Base-by-base conservation (phyloP, 495 filamentous ascomycete species). In the Aspergillus baeticus region DNA sequence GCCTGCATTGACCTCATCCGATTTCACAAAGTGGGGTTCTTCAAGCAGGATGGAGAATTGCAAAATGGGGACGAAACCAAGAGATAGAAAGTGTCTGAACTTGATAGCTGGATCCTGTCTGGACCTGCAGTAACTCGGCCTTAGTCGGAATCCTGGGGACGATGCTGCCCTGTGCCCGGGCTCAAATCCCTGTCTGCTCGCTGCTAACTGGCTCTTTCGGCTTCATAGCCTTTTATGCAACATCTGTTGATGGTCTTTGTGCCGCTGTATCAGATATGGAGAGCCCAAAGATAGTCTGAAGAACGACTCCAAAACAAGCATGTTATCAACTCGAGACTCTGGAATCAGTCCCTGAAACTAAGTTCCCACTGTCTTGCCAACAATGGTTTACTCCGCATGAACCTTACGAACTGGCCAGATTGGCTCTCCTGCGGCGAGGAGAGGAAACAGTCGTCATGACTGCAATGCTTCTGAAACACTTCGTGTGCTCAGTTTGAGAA, bases 81-180 rank as follows among this genome's bases (percentile, higher is more conserved):
- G 35, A 37, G 35, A 37, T 37, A 37, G 18, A 50, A 47, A 48
- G 37, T 39, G 45, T 49, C 18, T 49, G 45, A 34, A 29, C 46
- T 57, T 57, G 55, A 46, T 55, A 42, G 35, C 26, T 54, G 56
- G 62, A 64, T 54, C 58, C 51, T 60, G 57, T 53, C 48, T 48
- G 62, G 62, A 65, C 63, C 63, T 65, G 63, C 63, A 65, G 63
- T 51, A 64, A 58, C 59, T 57, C 59, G 39, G 48, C 59, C 18
- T 64, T 64, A 59, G 62, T 46, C 23, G 51, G 36, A n/a, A 50
- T 38, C 18, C 47, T 55, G 49, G 48, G 22, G 38, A 45, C 38
- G 35, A 49, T 38, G 54, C 50, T 56, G 56, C 36, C 43, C 51
- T 51, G 50, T 43, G 55, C 47, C 41, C 35, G 35, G 52, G 44